These are phyloP conservation scores for Penicillium glabrum DNA, from an alignment of 2,329 filamentous ascomycete species.

Conservation along the genomic window DNA sequence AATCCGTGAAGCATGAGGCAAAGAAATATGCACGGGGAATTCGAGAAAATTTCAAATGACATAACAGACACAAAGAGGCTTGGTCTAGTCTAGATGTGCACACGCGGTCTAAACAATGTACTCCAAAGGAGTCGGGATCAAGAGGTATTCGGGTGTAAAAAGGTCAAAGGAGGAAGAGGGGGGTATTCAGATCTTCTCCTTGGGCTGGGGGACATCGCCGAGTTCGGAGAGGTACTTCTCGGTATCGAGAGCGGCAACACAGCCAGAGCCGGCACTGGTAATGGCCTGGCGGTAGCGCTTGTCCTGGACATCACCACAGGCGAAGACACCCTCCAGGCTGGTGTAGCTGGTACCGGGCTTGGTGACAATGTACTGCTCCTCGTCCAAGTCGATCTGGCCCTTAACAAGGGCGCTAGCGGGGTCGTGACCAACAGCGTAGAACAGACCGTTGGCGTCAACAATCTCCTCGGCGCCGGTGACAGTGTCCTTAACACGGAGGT, in stretches of 20 bases:
- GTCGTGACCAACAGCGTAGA: slow-evolving; percentile 97
- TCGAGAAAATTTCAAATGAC: neutral
- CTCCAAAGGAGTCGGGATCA: neutral
- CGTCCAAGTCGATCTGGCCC: slow-evolving; percentile 83
- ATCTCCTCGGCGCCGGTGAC: slow-evolving; percentile 74
- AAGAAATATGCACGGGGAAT: slow-evolving; percentile 18
- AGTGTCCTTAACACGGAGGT: slow-evolving; percentile 79
- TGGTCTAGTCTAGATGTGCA: slow-evolving; percentile 8
- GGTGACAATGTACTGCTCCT: slow-evolving; percentile 88
- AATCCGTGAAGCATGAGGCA: slow-evolving; percentile 15
- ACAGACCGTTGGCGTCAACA: slow-evolving; percentile 87
- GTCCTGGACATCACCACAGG: slow-evolving; percentile 96
- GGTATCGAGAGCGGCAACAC: slow-evolving; percentile 91
- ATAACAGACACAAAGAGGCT: neutral
- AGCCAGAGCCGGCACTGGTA: slow-evolving; percentile 93
- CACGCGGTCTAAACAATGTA: slow-evolving; percentile 9
- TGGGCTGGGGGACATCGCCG: slow-evolving; percentile 52
- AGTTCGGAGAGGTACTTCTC: slow-evolving; percentile 87
- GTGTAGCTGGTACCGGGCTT: slow-evolving; percentile 85
- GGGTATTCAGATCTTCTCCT: slow-evolving; percentile 42
- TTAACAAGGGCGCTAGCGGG: slow-evolving; percentile 89
- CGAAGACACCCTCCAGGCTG: slow-evolving; percentile 88
- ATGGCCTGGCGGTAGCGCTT: slow-evolving; percentile 98
- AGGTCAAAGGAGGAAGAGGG: neutral
- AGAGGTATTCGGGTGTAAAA: neutral